Percentiles rank a stretch among this genome's conserved stretches.
Conservation (phyloP, 2,329 filamentous ascomycete genomes). For the Botryotinia calthae region DNA sequence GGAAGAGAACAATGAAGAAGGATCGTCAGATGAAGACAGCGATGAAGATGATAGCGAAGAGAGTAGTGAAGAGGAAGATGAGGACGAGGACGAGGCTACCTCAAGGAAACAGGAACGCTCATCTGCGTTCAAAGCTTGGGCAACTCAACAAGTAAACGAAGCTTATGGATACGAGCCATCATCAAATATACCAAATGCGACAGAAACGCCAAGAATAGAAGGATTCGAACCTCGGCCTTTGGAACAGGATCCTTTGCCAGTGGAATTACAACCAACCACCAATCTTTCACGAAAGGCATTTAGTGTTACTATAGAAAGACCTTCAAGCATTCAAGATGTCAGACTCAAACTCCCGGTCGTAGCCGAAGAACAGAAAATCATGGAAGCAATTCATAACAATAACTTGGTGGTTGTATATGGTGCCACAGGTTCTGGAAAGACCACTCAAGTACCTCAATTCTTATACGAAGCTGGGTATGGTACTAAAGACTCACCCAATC, state of each 20-base stretch:
- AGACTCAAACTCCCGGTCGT: conserved; percentile 84
- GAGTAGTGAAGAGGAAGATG: conserved; percentile 34
- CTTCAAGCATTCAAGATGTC: conserved; percentile 71
- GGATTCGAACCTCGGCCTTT: conserved; percentile 65
- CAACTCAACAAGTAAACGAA: conserved; percentile 79
- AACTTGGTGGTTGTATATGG: conserved; percentile 89
- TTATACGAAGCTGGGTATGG: conserved; percentile 93
- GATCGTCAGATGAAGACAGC: conserved; percentile 17
- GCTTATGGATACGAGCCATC: conserved; percentile 64
- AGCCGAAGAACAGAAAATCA: conserved; percentile 92
- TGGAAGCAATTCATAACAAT: conserved; percentile 95
- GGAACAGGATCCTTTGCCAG: conserved; percentile 69
- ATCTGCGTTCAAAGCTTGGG: conserved; percentile 91
- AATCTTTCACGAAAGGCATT: conserved; percentile 69
- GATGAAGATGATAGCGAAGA: conserved; percentile 29
- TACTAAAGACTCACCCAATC: conserved; percentile 70
- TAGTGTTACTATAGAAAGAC: conserved; percentile 68
- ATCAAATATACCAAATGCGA: conserved; percentile 39
- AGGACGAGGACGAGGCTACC: conserved; percentile 33
- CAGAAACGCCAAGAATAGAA: conserved; percentile 51
- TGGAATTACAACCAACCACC: conserved; percentile 59
- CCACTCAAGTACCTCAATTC: conserved; percentile 95
- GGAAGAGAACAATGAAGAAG: conserved; percentile 33
- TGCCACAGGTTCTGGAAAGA: conserved; percentile 95
- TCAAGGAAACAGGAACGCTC: conserved; percentile 43